Evolutionary conservation across 2,329 filamentous ascomycete genomes (phyloP).

Genomic region (Cryphonectria nitschkei): DNA sequence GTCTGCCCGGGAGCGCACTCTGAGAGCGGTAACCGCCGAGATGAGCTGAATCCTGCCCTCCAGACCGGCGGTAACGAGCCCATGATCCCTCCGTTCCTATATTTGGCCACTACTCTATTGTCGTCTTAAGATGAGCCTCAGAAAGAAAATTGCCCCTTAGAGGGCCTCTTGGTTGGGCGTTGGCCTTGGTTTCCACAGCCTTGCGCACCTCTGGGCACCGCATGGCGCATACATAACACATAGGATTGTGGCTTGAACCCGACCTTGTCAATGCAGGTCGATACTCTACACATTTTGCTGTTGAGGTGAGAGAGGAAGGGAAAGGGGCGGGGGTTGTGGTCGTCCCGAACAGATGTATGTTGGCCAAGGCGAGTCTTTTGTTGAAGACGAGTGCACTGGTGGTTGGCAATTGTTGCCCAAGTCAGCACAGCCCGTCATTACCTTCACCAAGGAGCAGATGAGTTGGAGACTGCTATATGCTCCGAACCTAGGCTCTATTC

Average conservation of each 20-base stretch:
- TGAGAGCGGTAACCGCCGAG: conserved; percentile 13
- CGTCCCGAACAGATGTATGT: not conserved
- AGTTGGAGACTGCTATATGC: not conserved
- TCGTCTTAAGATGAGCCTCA: not conserved
- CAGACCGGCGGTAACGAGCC: not conserved
- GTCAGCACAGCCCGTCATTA: not conserved
- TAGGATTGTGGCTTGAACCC: too few species aligned
- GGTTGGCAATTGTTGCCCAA: too few species aligned
- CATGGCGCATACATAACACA: too few species aligned
- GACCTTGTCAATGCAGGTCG: too few species aligned
- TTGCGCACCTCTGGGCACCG: not conserved
- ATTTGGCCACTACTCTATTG: not conserved
- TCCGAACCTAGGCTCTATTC: not conserved
- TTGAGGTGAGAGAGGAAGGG: too few species aligned
- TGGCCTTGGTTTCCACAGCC: not conserved
- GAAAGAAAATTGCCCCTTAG: not conserved
- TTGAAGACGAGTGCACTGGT: too few species aligned
- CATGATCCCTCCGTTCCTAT: not conserved
- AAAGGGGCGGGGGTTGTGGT: too few species aligned
- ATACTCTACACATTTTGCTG: too few species aligned
- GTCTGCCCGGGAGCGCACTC: not conserved
- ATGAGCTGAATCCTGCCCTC: conserved; percentile 9
- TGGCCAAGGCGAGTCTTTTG: too few species aligned
- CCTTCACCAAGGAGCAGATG: not conserved
- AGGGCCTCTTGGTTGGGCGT: not conserved